Evolutionary conservation across 441 rosid species (phyloP).

Genomic region (Eutrema salsugineum): DNA sequence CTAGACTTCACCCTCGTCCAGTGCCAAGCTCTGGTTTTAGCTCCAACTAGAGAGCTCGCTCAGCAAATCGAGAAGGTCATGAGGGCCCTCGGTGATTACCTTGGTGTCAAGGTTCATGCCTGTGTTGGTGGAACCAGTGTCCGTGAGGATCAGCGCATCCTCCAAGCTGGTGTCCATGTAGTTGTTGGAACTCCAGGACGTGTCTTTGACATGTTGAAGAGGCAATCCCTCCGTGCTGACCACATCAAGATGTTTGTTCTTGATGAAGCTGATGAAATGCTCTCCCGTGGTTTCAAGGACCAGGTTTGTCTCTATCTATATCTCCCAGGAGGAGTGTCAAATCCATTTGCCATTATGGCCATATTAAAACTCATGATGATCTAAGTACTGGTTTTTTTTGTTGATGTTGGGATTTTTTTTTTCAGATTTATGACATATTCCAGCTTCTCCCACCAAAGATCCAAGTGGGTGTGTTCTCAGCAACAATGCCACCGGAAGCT

Average conservation of each 20-base stretch:
- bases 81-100: conserved; percentile 41
- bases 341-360: neutral
- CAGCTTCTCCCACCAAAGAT: conserved; percentile 40
- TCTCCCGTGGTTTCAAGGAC: conserved; percentile 45
- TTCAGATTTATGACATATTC: conserved; percentile 39
- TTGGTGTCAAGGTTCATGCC: conserved; percentile 43
- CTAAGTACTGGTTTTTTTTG: neutral
- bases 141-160: conserved; percentile 43
- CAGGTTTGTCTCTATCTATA: conserved; percentile 10
- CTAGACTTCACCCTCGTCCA: conserved; percentile 33
- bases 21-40: conserved; percentile 41
- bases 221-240: conserved; percentile 43
- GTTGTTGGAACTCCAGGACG: conserved; percentile 45
- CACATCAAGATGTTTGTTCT: conserved; percentile 41
- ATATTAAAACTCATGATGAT: neutral
- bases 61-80: conserved; percentile 46
- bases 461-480: conserved; percentile 41
- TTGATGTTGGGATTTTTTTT: neutral
- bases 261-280: conserved; percentile 47
- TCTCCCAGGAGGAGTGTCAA: neutral
- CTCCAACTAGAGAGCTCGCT: conserved; percentile 43
- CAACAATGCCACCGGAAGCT: conserved; percentile 41
- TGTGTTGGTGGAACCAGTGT: conserved; percentile 50
- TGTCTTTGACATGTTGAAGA: conserved; percentile 40
- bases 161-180: conserved; percentile 38